Evolutionary conservation across 768 basidiomycete species (phyloP), one percentile per base, ranked within the genome.

Genomic region (Boletus subparvulus): DNA sequence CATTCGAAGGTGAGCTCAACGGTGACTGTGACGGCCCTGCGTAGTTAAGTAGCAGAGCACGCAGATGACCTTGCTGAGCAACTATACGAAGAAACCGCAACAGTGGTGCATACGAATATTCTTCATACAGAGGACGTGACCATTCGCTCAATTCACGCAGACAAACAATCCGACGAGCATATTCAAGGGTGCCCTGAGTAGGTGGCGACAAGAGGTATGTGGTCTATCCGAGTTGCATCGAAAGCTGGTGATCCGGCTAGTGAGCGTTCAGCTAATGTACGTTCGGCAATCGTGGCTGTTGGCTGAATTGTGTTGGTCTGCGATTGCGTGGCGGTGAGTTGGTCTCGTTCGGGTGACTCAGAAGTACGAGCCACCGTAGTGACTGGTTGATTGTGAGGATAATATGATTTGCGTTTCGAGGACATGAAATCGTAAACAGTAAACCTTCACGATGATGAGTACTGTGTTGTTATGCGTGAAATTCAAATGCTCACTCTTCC

Each of bases 351-450:
- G 7, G 45, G 66, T 16, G 73, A 67, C 9, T 65, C 70, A 14
- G 72, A 63, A 41, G 47, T 49, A 30, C 70, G 69, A 35, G 66
- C 67, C 21, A 73, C 64, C 21, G 69, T 63, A 36, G 71, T 61
- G 61, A 81, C 72, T 44, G 86, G 84, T 63, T 90, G 85, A 65
- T 90, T 91, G 60, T 91, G 87, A 42, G 90, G 91, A 70, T 96
- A 96, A 69, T 97, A 95, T 26, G 93, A 91, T 69, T 82, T 79
- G 47, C 93, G 83, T 62, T 82, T 77, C 55, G 86, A 85, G 62
- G 76, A 79, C 51, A 78, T 79, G 73, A 90, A 94, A 75, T 98
- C 92, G 66, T 95, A 97, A 5, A 90, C 78, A 44, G 88, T 91
- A 73, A 97, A 97, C 67, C 93, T 95, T 64, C n/a, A 43, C 47